These are phyloP conservation scores for Cercospora sesami DNA, from an alignment of 2,329 filamentous ascomycete genomes.

Conservation along the genomic window DNA sequence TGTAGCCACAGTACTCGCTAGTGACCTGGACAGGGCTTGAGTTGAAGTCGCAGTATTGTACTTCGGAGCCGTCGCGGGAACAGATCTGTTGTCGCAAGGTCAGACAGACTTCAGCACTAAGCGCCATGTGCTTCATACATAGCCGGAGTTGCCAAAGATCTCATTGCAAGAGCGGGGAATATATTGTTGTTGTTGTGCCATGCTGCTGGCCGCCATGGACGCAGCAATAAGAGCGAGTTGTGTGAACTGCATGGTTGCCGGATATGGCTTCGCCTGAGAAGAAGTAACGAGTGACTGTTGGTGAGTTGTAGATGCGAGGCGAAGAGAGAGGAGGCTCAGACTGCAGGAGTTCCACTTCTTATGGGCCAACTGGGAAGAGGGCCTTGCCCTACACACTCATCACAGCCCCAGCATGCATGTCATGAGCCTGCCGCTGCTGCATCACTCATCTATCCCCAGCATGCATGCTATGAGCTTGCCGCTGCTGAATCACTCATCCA, in stretches of 20 bases:
- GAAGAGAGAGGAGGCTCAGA: background rate
- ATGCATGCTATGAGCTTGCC: background rate
- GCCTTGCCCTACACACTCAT: background rate
- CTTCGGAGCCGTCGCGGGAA: background rate
- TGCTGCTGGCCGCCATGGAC: constrained; percentile 2
- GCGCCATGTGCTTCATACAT: background rate
- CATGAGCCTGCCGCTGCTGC: background rate
- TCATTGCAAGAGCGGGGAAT: constrained; percentile 3
- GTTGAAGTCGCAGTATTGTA: constrained; percentile 15
- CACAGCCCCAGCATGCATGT: background rate
- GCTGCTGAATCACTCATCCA: background rate
- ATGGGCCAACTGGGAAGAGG: background rate
- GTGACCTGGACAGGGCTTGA: background rate
- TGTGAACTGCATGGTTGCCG: background rate
- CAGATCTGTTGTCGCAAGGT: constrained; percentile 6
- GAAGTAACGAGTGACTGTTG: background rate
- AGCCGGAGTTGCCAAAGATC: constrained; percentile 13
- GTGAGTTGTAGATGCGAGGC: background rate
- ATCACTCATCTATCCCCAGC: background rate
- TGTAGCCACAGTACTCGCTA: constrained; percentile 12
- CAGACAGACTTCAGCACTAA: background rate
- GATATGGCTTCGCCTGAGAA: background rate
- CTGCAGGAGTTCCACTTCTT: background rate
- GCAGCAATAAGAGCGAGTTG: constrained; percentile 8
- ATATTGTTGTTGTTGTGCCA: constrained; percentile 11